These are phyloP conservation scores for Boletus sp. DNA, from an alignment of 768 basidiomycete genomes.

Conservation along the genomic window DNA sequence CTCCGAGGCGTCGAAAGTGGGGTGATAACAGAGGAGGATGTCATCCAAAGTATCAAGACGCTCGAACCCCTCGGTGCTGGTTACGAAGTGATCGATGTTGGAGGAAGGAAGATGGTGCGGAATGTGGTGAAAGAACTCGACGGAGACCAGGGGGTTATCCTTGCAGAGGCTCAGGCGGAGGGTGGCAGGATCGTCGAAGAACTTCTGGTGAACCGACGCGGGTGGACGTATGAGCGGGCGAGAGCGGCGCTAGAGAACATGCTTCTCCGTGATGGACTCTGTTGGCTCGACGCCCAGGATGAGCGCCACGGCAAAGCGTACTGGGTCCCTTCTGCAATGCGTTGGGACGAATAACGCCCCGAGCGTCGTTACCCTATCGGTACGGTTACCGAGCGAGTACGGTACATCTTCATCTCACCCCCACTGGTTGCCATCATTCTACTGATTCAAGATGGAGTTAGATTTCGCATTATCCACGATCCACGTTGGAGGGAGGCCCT, in stretches of 20 bases:
- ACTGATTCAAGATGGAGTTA: no score
- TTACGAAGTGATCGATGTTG: conserved; percentile 77
- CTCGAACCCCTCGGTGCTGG: conserved; percentile 89
- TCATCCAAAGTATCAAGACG: conserved; percentile 78
- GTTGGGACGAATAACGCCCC: conserved; percentile 60
- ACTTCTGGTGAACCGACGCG: conserved; percentile 52
- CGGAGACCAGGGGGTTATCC: conserved; percentile 79
- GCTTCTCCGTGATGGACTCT: conserved; percentile 84
- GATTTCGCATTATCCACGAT: no score
- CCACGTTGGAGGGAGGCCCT: no score
- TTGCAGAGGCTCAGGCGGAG: conserved; percentile 66
- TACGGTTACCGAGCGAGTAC: neutral
- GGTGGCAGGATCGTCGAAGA: conserved; percentile 71
- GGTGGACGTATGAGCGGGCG: conserved; percentile 80
- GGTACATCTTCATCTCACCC: neutral
- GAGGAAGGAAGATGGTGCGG: conserved; percentile 76
- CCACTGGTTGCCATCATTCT: neutral
- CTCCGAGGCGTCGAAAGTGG: conserved; percentile 67
- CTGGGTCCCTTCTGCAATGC: conserved; percentile 87
- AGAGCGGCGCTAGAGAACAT: conserved; percentile 82
- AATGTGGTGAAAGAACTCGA: conserved; percentile 90
- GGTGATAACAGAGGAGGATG: conserved; percentile 82
- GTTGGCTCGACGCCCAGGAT: conserved; percentile 94
- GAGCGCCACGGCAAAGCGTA: conserved; percentile 61
- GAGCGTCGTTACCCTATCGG: neutral